Conservation (phyloP, 495 filamentous ascomycete species). For the Neurospora sp. region DNA sequence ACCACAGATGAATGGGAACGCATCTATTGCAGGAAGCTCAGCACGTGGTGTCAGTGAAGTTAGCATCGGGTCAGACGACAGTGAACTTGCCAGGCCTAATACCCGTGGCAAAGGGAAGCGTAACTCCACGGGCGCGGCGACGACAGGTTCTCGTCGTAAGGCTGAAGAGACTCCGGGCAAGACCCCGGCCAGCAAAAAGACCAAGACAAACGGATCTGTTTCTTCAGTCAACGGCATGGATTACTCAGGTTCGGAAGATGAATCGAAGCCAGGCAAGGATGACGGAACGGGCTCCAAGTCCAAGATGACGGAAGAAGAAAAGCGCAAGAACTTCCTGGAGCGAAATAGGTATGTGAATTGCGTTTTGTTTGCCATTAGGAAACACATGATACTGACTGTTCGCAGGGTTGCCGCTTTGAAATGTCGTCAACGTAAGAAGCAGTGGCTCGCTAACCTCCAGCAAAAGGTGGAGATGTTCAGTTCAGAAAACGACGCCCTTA, state of each 20-base stretch:
- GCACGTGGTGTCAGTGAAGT: constrained; percentile 54
- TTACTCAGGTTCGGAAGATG: constrained; percentile 26
- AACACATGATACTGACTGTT: constrained; percentile 14
- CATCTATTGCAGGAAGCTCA: constrained; percentile 31
- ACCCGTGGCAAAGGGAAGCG: constrained; percentile 65
- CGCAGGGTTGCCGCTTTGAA: constrained; percentile 87
- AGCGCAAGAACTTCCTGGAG: constrained; percentile 95
- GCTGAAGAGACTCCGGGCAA: constrained; percentile 64
- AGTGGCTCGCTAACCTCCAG: constrained; percentile 95
- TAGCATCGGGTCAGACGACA: constrained; percentile 64
- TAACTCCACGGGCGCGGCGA: constrained; percentile 18
- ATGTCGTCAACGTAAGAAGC: constrained; percentile 96
- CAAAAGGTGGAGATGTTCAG: constrained; percentile 88
- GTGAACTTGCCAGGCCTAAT: constrained; percentile 51
- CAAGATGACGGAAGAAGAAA: constrained; percentile 99
- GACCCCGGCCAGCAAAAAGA: constrained; percentile 56
- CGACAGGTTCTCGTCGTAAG: constrained; percentile 60
- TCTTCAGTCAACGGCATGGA: constrained; percentile 24
- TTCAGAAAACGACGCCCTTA: constrained; percentile 81
- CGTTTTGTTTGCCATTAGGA: neutral
- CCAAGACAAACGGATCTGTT: constrained; percentile 47
- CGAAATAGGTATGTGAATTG: constrained; percentile 69
- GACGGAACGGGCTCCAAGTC: constrained; percentile 29
- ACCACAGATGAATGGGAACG: constrained; percentile 39
- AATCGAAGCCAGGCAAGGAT: constrained; percentile 43